These are phyloP conservation scores for Clarireedia paspali DNA, from an alignment of 2,329 filamentous ascomycete species.

Conservation along the genomic window DNA sequence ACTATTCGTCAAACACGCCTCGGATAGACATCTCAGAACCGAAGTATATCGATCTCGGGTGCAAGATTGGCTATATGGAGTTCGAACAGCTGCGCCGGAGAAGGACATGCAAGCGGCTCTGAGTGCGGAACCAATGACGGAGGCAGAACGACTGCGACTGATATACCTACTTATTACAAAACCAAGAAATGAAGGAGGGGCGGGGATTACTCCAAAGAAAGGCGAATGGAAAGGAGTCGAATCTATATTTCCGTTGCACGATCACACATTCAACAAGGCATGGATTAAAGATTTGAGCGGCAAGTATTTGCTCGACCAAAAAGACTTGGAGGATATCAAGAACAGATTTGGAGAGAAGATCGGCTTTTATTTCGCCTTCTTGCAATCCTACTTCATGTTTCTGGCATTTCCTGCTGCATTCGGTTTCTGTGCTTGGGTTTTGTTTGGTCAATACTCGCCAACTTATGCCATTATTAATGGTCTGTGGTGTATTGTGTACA, in stretches of 20 bases:
- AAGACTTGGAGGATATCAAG: slow-evolving; percentile 66
- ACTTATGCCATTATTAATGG: slow-evolving; percentile 71
- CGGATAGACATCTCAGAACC: slow-evolving; percentile 63
- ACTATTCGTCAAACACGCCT: slow-evolving; percentile 75
- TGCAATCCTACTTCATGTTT: slow-evolving; percentile 84
- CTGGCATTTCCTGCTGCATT: slow-evolving; percentile 74
- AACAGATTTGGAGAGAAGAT: slow-evolving; percentile 76
- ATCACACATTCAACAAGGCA: slow-evolving; percentile 64
- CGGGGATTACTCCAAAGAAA: slow-evolving; percentile 62
- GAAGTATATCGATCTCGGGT: slow-evolving; percentile 83
- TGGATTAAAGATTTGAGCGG: slow-evolving; percentile 71
- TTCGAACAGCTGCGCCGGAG: slow-evolving; percentile 68
- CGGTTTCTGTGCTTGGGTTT: slow-evolving; percentile 68
- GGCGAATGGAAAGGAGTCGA: slow-evolving; percentile 67
- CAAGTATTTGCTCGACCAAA: slow-evolving; percentile 58
- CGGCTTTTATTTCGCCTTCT: slow-evolving; percentile 92
- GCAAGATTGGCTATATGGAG: slow-evolving; percentile 88
- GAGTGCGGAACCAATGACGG: slow-evolving; percentile 67
- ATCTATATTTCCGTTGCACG: slow-evolving; percentile 72
- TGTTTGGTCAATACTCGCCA: slow-evolving; percentile 79
- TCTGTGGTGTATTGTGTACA: slow-evolving; percentile 83
- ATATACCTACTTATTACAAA: slow-evolving; percentile 80
- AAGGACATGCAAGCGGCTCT: slow-evolving; percentile 64
- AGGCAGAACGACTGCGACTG: slow-evolving; percentile 80
- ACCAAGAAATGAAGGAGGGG: slow-evolving; percentile 66